phyloP scores from a whole-genome alignment of 2,329 filamentous ascomycete species.

The Aschersonia sp. region DNA sequence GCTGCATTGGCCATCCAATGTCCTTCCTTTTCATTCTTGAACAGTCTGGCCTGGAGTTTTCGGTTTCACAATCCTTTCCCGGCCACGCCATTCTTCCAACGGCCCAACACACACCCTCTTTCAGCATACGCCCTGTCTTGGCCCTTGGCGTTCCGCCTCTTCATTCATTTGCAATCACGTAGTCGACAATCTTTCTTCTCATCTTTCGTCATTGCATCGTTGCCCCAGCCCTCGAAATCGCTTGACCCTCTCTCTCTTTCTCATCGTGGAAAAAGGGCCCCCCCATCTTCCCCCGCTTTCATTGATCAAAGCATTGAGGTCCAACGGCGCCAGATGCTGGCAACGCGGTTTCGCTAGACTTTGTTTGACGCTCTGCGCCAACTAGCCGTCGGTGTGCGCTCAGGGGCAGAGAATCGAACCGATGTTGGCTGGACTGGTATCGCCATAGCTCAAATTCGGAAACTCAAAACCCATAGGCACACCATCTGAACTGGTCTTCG shows the following conservation, averaged over 20 bases:
- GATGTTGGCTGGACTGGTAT: conserved; percentile 1
- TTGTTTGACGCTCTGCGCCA: no score
- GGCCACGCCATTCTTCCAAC: neutral
- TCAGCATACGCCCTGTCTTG: neutral
- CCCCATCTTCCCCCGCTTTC: no score
- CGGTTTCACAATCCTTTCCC: neutral
- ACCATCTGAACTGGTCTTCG: neutral
- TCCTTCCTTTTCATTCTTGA: neutral
- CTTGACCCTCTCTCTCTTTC: neutral
- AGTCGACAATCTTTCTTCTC: neutral
- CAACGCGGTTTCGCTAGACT: no score
- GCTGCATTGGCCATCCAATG: neutral
- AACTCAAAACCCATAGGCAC: neutral
- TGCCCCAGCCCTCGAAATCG: neutral
- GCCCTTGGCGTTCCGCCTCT: neutral
- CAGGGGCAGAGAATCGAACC: neutral
- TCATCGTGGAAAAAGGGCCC: no score
- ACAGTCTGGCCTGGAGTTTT: neutral
- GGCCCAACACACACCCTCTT: neutral
- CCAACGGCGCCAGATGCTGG: no score
- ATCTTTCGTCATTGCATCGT: neutral
- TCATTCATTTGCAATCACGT: neutral
- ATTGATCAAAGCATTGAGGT: no score
- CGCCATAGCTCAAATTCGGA: neutral
- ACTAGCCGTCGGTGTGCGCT: no score